Base-by-base conservation (phyloP, 257 asterid genomes). In the Ballota nigra region DNA sequence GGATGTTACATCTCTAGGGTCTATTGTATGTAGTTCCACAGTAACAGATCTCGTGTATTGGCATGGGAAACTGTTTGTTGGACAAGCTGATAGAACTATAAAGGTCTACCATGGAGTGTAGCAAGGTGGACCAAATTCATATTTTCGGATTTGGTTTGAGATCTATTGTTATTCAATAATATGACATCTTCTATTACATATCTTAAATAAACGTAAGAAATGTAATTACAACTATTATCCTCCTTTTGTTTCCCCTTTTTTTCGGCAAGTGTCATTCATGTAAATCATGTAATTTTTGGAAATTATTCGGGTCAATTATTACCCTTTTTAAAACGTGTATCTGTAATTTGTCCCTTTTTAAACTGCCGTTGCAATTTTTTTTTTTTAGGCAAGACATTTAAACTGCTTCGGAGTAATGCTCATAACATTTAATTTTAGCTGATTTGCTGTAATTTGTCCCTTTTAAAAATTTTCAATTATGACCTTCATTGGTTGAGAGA, bases 1-100 rank as follows among this genome's bases (percentile, higher is more conserved):
- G 22, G 87, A 89, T 23, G 85, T 77, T 23, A 34, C 77, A n/a
- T 71, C 80, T 8, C 18, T 77, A 22, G 96, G 96, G 68, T 79
- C 94, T 31, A 73, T 91, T 31, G 55, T 86, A 23, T 82, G 89
- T 70, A 80, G 79, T 78, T 87, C 97, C 45, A 79, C 85, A 5
- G 58, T 89, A 75, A 86, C 96, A 19, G 69, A 85, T 71, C 81
- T 93, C 33, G 5, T 78, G 68, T 85, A 87, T 80, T 78, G 86
- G 84, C 73, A 87, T 36, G 97, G 89, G 79, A 93, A 89, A 82
- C 83, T 93, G 45, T 79, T 86, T 61, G 89, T 75, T 41, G 97
- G 95, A 66, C 96, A 85, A 75, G 89, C 96, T 57, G 87, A 93
- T 76, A 63, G 82, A 75, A 78, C 52, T 28, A 81, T 87, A 74